Percentiles rank a stretch among this genome's conserved stretches.
These are phyloP conservation scores for Penicillium silybi DNA, from an alignment of 495 filamentous ascomycete species.

Conservation along the genomic window DNA sequence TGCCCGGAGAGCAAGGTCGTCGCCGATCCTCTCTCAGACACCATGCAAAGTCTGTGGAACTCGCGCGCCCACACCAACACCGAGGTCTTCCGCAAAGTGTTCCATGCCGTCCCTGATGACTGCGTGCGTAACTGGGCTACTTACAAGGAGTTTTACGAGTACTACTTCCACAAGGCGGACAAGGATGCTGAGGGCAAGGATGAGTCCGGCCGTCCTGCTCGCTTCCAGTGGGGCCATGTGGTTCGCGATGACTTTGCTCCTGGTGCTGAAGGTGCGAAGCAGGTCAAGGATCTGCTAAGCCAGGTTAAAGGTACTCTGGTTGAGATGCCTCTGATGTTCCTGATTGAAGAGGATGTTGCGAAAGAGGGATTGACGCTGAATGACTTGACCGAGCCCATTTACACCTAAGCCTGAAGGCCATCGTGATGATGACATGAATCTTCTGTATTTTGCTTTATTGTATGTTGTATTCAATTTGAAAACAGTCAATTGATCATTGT, in stretches of 20 bases:
- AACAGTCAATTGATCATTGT: neutral
- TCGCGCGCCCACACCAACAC: constrained; percentile 74
- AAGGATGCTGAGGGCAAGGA: constrained; percentile 39
- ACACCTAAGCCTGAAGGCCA: constrained; percentile 53
- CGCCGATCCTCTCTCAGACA: constrained; percentile 65
- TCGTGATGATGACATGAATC: constrained; percentile 1
- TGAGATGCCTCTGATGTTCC: constrained; percentile 89
- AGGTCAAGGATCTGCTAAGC: constrained; percentile 79
- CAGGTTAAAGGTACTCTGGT: constrained; percentile 76
- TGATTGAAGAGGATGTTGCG: constrained; percentile 84
- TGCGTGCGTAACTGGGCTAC: constrained; percentile 73
- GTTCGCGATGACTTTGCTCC: constrained; percentile 72
- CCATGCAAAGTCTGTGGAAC: constrained; percentile 69
- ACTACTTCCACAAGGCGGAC: constrained; percentile 61
- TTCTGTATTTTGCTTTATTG: neutral
- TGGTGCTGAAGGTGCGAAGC: constrained; percentile 55
- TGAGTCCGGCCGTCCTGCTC: constrained; percentile 37
- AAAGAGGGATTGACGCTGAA: constrained; percentile 79
- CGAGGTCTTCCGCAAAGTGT: constrained; percentile 77
- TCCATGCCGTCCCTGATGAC: constrained; percentile 87
- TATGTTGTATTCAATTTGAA: neutral
- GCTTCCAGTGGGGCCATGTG: constrained; percentile 78
- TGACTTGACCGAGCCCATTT: constrained; percentile 75
- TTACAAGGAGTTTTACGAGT: constrained; percentile 78
- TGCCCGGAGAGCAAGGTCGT: constrained; percentile 70